A percentile compares a stretch with the other conserved stretches of the same genome.
phyloP scores from a whole-genome alignment of 208 protist species.

The Crithidia brevicula region DNA sequence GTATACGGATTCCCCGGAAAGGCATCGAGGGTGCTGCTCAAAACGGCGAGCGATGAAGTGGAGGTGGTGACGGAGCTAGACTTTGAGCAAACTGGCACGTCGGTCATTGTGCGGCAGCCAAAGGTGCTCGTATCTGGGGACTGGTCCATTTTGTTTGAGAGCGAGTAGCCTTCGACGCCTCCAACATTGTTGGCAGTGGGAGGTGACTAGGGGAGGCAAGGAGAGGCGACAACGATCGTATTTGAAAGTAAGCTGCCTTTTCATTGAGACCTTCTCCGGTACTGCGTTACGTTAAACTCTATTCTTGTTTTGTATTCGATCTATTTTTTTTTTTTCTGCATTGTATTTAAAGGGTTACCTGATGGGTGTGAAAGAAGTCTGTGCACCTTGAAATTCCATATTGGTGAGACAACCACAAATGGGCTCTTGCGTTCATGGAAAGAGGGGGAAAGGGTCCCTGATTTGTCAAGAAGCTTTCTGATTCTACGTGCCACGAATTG shows the following conservation, averaged over 20 bases:
- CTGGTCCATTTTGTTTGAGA: constrained; percentile 67
- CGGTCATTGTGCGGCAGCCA: constrained; percentile 69
- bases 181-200: background rate
- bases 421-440: no score
- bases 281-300: no score
- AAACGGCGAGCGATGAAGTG: background rate
- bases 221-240: background rate
- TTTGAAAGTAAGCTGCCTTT: no score
- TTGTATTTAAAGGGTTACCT: no score
- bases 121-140: constrained; percentile 49
- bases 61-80: constrained; percentile 37
- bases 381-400: no score
- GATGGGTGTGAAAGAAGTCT: no score
- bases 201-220: background rate
- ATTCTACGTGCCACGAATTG: no score
- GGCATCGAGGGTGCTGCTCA: constrained; percentile 16
- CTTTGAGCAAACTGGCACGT: constrained; percentile 56
- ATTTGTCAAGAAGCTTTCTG: no score
- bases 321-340: no score
- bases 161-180: constrained; percentile 28
- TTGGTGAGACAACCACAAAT: no score
- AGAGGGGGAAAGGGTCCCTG: no score
- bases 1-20: constrained; percentile 63
- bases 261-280: background rate
- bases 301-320: no score